Percentiles rank a stretch among this genome's conserved stretches.
Evolutionary conservation across 352 stramenopile species (phyloP).

Genomic region (Phytophthora sansomeana): DNA sequence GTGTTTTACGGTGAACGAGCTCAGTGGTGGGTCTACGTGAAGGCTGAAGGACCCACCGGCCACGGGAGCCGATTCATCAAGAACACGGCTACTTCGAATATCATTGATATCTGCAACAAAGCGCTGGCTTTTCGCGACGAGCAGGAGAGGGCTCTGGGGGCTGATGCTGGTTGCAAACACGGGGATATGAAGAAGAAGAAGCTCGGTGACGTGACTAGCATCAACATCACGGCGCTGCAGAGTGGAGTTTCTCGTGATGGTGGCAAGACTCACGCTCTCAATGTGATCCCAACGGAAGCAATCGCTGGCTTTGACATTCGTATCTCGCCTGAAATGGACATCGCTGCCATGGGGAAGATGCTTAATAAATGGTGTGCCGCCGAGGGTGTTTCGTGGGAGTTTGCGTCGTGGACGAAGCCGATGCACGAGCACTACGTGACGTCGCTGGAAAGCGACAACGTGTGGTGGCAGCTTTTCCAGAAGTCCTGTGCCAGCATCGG

Average conservation of each 20-base stretch:
- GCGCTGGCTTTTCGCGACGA: constrained; percentile 88
- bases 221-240: constrained; percentile 96
- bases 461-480: constrained; percentile 70
- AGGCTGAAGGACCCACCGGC: constrained; percentile 70
- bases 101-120: constrained; percentile 90
- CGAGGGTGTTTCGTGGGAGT: constrained; percentile 88
- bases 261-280: constrained; percentile 90
- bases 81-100: constrained; percentile 93
- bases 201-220: constrained; percentile 95
- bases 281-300: constrained; percentile 94
- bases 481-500: constrained; percentile 24
- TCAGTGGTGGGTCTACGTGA: constrained; percentile 93
- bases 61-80: constrained; percentile 96
- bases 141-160: constrained; percentile 87
- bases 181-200: constrained; percentile 92
- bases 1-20: constrained; percentile 97
- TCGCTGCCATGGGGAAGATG: constrained; percentile 64
- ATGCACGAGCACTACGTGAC: constrained; percentile 72
- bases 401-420: constrained; percentile 51
- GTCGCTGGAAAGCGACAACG: constrained; percentile 57
- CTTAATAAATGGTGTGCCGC: constrained; percentile 93
- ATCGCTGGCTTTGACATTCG: constrained; percentile 95
- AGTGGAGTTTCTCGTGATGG: constrained; percentile 86
- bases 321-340: constrained; percentile 89
- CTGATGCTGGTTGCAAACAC: constrained; percentile 88